Conservation (phyloP, 345 rosid genomes). For the Arabidopsis thaliana region DNA sequence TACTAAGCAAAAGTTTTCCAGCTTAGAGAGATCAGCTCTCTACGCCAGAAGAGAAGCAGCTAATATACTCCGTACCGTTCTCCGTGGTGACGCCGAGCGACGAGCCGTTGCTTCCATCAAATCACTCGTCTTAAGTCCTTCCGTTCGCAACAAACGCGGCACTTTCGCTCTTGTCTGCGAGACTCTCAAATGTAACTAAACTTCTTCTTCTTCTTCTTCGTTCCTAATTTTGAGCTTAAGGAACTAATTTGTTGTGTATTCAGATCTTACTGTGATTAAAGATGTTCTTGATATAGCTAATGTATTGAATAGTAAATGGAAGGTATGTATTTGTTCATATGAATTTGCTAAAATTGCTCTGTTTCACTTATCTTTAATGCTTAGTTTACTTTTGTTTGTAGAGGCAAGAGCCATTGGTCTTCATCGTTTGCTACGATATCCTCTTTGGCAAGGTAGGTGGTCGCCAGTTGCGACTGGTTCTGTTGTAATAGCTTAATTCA, state of each 20-base stretch:
- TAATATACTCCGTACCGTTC: slow-evolving; percentile 65
- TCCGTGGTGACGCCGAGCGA: slow-evolving; percentile 80
- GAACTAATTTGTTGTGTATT: slow-evolving; percentile 8
- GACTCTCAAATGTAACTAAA: slow-evolving; percentile 74
- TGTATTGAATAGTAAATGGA: slow-evolving; percentile 72
- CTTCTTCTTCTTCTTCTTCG: background rate
- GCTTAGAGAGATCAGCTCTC: slow-evolving; percentile 66
- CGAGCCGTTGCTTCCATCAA: slow-evolving; percentile 82
- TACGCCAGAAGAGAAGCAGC: slow-evolving; percentile 93
- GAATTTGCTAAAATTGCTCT: background rate
- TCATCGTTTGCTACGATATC: slow-evolving; percentile 68
- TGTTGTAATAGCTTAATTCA: no score
- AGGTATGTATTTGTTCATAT: slow-evolving; percentile 52
- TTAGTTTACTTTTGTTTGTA: slow-evolving; percentile 45
- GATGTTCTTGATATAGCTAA: slow-evolving; percentile 67
- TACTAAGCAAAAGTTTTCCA: background rate
- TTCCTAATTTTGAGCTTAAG: background rate
- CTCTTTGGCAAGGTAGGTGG: slow-evolving; percentile 73
- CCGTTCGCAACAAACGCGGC: slow-evolving; percentile 79
- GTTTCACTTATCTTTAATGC: slow-evolving; percentile 17
- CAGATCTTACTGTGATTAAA: slow-evolving; percentile 76
- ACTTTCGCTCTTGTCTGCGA: slow-evolving; percentile 94
- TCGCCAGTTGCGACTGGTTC: no score
- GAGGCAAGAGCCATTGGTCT: slow-evolving; percentile 78
- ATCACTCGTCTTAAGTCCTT: slow-evolving; percentile 78